Evolutionary conservation across 257 asterid species (phyloP), one percentile per base, ranked within the genome.

Genomic region (Petunia secreta): DNA sequence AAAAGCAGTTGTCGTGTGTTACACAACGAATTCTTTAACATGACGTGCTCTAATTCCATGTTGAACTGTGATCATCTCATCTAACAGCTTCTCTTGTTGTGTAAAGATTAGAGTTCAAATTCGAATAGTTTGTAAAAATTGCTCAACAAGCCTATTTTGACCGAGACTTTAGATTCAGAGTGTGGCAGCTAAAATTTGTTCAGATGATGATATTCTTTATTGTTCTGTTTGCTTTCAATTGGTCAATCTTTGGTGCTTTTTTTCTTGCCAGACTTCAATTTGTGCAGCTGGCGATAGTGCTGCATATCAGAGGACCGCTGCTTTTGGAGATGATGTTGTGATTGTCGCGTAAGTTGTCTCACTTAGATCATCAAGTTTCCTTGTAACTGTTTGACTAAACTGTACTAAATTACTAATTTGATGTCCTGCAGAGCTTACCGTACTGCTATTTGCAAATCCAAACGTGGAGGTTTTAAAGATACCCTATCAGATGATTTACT

Each of bases 401-500:
- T 64, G 60, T 50, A 5, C 44, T 50, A 38, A 78, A 69, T 43
- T 59, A 54, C 41, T 41, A 38, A 64, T 64, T 39, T 83, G 13
- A 75, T 4, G 80, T 85, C 54, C 16, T 55, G 59, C 85, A 95
- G 99, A 48, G 98, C 99, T 44, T 87, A 85, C 82, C 91, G 98
- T 64, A 95, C 98, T 55, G 89, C 98, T 63, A 87, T 95, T 83
- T 95, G 99, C 91, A 95, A 86, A 90, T 65, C 97, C 34, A 92
- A 88, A 69, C 87, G 92, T 41, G 98, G 99, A 52, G 98, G 99
- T 34, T 95, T 95, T 86, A 93, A 93, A 82, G 97, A 95, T 84
- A 92, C 99, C 46, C 91, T 74, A 84, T 91, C 99, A 0, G 98
- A 95, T 88, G 99, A 95, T 85, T 86, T 95, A 80, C 98, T 95